Conservation (phyloP, 2,329 filamentous ascomycete genomes). For the Capronia coronata region DNA sequence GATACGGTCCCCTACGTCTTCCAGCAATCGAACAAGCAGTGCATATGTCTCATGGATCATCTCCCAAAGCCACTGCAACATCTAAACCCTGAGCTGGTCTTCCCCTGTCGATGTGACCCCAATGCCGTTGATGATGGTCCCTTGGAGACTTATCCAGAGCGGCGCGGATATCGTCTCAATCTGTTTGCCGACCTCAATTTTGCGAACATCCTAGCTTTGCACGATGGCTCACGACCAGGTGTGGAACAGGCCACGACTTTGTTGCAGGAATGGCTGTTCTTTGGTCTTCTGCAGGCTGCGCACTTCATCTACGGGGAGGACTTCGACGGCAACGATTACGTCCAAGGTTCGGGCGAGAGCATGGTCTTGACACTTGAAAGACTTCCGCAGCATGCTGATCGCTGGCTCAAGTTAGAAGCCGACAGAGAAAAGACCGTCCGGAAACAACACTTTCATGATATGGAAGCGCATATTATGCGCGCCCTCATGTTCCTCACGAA, state of each 20-base stretch:
- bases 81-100: background rate
- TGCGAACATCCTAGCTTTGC: constrained; percentile 1
- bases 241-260: constrained; percentile 7
- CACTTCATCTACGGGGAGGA: constrained; percentile 7
- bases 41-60: background rate
- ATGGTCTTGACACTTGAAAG: background rate
- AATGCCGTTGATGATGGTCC: background rate
- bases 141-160: constrained; percentile 1
- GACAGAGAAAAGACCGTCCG: background rate
- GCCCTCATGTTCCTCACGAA: constrained; percentile 7
- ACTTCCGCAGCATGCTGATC: background rate
- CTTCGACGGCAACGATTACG: constrained; percentile 1
- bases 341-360: background rate
- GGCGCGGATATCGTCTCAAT: constrained; percentile 7
- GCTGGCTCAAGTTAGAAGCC: background rate
- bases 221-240: background rate
- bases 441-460: constrained; percentile 1
- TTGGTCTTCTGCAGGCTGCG: constrained; percentile 1
- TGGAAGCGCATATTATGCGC: constrained; percentile 6
- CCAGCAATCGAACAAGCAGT: too few species aligned
- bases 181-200: constrained; percentile 6
- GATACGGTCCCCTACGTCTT: too few species aligned
- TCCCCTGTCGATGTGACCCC: constrained; percentile 4
- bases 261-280: constrained; percentile 13
- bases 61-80: background rate